Conservation (phyloP, 768 basidiomycete species). For the Psilocybe tampanensis region DNA sequence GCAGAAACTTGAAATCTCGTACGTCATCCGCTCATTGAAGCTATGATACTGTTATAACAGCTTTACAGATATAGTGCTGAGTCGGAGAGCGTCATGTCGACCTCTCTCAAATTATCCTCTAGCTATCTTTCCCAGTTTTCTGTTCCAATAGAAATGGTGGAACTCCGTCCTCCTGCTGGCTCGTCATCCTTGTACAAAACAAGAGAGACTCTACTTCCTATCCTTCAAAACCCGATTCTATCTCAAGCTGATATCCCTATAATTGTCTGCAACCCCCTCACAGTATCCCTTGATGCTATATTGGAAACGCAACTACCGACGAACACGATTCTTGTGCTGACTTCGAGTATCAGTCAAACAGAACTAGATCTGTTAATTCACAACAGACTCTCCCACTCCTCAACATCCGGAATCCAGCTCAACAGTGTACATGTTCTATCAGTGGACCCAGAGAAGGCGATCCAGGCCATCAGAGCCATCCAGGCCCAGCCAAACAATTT, state of each 20-base stretch:
- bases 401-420: conserved; percentile 18
- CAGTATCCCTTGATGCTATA: conserved; percentile 47
- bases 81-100: conserved; percentile 10
- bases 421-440: conserved; percentile 36
- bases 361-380: conserved; percentile 16
- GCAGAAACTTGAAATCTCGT: conserved; percentile 40
- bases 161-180: conserved; percentile 29
- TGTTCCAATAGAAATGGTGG: conserved; percentile 49
- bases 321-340: conserved; percentile 48
- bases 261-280: conserved; percentile 62
- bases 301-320: conserved; percentile 33
- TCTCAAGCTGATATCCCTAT: conserved; percentile 64
- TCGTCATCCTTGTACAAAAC: conserved; percentile 14
- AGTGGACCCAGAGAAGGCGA: conserved; percentile 61
- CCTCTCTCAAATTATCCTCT: conserved; percentile 40
- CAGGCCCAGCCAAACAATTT: conserved; percentile 46
- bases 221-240: conserved; percentile 27
- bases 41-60: background rate
- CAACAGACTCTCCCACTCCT: conserved; percentile 7
- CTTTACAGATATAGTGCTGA: conserved; percentile 29
- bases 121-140: conserved; percentile 60
- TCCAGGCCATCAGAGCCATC: conserved; percentile 52
- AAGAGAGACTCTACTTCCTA: conserved; percentile 11
- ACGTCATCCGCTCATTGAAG: conserved; percentile 28
- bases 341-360: conserved; percentile 28